Conservation (phyloP, 345 rosid species). For the Camelina neglecta region DNA sequence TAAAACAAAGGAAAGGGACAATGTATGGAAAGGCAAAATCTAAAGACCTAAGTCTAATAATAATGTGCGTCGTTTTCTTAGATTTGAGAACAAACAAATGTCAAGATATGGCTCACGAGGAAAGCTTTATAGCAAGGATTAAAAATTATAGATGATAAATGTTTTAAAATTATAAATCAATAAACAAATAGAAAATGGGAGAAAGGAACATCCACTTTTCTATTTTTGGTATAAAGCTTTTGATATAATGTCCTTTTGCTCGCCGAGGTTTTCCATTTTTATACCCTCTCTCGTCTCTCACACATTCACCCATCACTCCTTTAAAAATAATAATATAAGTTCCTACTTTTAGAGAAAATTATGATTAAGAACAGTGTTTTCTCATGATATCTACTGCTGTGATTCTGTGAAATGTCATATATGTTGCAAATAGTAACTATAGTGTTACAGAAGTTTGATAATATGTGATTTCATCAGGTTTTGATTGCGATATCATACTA, state of each 20-base stretch:
- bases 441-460: slow-evolving; percentile 8
- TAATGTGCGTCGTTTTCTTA: slow-evolving; percentile 42
- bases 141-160: slow-evolving; percentile 16
- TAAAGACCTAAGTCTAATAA: slow-evolving; percentile 36
- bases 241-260: slow-evolving; percentile 44
- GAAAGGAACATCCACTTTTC: slow-evolving; percentile 49
- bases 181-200: slow-evolving; percentile 1
- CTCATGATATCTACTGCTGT: slow-evolving; percentile 3
- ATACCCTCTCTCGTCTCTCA: slow-evolving; percentile 36
- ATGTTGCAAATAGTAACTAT: slow-evolving; percentile 2
- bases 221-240: slow-evolving; percentile 42
- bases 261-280: slow-evolving; percentile 47
- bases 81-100: slow-evolving; percentile 42
- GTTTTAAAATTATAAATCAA: neutral
- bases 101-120: slow-evolving; percentile 45
- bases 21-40: slow-evolving; percentile 38
- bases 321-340: neutral
- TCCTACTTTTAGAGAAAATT: slow-evolving; percentile 16
- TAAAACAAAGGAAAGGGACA: slow-evolving; percentile 44
- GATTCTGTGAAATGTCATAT: slow-evolving; percentile 12
- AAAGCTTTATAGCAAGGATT: slow-evolving; percentile 26
- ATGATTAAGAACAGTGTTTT: slow-evolving; percentile 16
- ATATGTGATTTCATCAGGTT: slow-evolving; percentile 13
- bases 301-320: slow-evolving; percentile 38
- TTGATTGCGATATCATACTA: neutral